Base-by-base conservation (phyloP, 2,329 filamentous ascomycete genomes). In the Diaporthe sp. region DNA sequence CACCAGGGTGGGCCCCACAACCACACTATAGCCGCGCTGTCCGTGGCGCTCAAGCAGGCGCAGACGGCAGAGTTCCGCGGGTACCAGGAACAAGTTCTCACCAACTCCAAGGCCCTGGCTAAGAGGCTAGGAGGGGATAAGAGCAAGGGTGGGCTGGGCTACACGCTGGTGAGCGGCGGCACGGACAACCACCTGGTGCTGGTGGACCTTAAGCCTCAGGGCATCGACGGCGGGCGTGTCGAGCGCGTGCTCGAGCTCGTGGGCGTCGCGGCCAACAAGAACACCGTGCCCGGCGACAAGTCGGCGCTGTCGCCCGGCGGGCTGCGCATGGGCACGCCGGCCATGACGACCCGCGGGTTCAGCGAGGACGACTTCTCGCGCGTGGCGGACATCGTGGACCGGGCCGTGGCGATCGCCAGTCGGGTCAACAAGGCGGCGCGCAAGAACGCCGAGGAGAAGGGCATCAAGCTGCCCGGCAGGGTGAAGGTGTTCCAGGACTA, bases 1-100 rank as follows among this genome's bases (percentile, higher is more conserved):
- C 97, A 99, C 86, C 97, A 99, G 85, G 97, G 97, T 83, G 97
- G 97, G 34, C 97, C 97, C 72, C 97, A 99, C 87, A 99, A 99
- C 88, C 97, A 99, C 89, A 99, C 97, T 80, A 99, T 99, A 84
- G 97, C 97, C 49, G 97, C 97, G 60, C 90, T 99, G 39, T 92
- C 97, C 28, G 97, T 99, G 67, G 97, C 97, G 17, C 90, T 99
- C 76, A 97, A 98, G 87, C 97, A 99, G 86, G 95, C 95, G 4
- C 95, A 96, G 83, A 92, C 92, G 8, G 91, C 93, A 67, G 96
- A 98, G 82, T 99, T 99, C 89, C 94, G 94, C 84, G 90, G 94
- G 73, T 99, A 99, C 87, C 97, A 99, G 86, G 89, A 94, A 81
- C 93, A 95, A 82, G 96, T 98, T 73, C 90, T 98, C 76, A 90